Evolutionary conservation across 805 yeast genomes (phyloP).

Genomic region (Ogataea ramenticola): DNA sequence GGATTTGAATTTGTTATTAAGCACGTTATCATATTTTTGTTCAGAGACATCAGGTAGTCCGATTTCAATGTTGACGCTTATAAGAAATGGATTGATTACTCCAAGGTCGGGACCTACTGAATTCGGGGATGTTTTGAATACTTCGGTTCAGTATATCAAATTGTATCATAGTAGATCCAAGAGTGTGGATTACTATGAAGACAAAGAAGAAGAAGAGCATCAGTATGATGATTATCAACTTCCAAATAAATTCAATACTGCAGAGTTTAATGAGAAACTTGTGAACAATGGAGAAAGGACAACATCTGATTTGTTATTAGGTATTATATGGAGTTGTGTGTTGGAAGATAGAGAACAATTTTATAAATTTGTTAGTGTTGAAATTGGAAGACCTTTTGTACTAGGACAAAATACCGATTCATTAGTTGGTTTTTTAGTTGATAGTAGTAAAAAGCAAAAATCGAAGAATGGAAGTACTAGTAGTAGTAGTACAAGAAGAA

Average conservation of each 20-base stretch:
- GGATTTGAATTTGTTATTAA: background rate
- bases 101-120: too few relatives aligned
- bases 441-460: too few relatives aligned
- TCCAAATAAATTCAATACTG: too few relatives aligned
- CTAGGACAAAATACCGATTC: background rate
- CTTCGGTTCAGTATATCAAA: background rate
- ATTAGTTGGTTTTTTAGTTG: background rate
- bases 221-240: too few relatives aligned
- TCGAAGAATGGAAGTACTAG: background rate
- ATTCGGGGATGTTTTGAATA: background rate
- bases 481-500: background rate
- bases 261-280: too few relatives aligned
- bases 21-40: background rate
- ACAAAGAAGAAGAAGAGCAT: background rate
- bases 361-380: constrained; percentile 1
- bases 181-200: background rate
- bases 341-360: background rate
- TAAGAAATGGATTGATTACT: too few relatives aligned
- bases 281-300: background rate
- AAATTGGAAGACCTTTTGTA: constrained; percentile 1
- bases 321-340: constrained; percentile 1
- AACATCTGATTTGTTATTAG: background rate
- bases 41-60: too few relatives aligned
- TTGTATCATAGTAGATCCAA: background rate
- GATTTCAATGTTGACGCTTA: too few relatives aligned